These are phyloP conservation scores for Hymenoscyphus albidus DNA, from an alignment of 2,329 filamentous ascomycete genomes.

Conservation along the genomic window DNA sequence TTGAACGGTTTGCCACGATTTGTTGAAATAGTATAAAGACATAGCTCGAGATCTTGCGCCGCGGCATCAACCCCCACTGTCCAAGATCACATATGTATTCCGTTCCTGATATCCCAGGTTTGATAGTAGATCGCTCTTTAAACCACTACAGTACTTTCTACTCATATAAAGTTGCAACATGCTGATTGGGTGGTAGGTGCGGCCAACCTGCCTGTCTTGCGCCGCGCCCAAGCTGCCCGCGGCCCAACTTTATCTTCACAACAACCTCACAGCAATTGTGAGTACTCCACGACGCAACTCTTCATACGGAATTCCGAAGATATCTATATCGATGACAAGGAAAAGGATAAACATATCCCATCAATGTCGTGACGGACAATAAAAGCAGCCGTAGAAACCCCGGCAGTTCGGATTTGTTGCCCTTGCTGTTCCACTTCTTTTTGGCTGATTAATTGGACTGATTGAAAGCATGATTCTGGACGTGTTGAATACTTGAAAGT, in stretches of 20 bases:
- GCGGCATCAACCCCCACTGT: not conserved
- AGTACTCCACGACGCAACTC: not conserved
- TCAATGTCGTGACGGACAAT: not conserved
- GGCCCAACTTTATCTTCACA: not conserved
- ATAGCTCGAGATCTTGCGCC: not conserved
- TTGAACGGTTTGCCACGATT: not conserved
- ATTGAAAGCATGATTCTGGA: no score
- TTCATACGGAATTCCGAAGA: conserved; percentile 3
- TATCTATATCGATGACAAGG: not conserved
- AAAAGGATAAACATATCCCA: not conserved
- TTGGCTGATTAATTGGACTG: no score
- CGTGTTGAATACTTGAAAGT: no score
- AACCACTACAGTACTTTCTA: not conserved
- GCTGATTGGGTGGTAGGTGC: not conserved
- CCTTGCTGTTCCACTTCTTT: not conserved
- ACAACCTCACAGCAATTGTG: not conserved
- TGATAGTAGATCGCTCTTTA: not conserved
- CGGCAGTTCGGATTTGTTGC: not conserved
- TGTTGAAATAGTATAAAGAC: not conserved
- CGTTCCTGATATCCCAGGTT: not conserved
- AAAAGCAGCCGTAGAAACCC: not conserved
- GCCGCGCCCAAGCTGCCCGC: conserved; percentile 9
- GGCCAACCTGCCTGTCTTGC: not conserved
- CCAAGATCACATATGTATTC: not conserved
- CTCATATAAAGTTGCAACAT: not conserved